These are phyloP conservation scores for Cryphonectria nitschkei DNA, from an alignment of 2,329 filamentous ascomycete genomes.

Conservation along the genomic window DNA sequence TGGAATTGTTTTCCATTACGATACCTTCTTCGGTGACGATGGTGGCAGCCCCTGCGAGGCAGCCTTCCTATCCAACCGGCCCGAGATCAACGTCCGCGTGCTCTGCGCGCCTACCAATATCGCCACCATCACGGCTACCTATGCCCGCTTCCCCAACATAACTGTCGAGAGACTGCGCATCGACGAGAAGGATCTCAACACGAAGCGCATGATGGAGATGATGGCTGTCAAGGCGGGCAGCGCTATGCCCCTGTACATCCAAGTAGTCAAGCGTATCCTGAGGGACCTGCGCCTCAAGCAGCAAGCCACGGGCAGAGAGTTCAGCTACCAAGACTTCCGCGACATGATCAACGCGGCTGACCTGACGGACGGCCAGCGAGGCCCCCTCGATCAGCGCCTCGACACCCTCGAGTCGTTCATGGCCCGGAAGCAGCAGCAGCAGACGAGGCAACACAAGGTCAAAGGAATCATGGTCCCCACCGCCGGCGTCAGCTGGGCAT, in stretches of 20 bases:
- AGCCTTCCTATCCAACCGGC: slow-evolving; percentile 54
- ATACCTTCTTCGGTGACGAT: slow-evolving; percentile 54
- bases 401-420: slow-evolving; percentile 69
- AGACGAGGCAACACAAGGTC: not conserved
- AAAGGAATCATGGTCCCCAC: slow-evolving; percentile 14
- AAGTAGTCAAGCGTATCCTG: slow-evolving; percentile 59
- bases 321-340: slow-evolving; percentile 57
- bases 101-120: slow-evolving; percentile 60
- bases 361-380: slow-evolving; percentile 53
- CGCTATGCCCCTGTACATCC: slow-evolving; percentile 59
- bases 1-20: slow-evolving; percentile 68
- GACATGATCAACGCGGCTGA: slow-evolving; percentile 38
- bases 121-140: slow-evolving; percentile 44
- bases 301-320: slow-evolving; percentile 40
- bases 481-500: not conserved
- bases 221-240: slow-evolving; percentile 55
- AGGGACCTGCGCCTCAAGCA: slow-evolving; percentile 56
- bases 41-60: slow-evolving; percentile 61
- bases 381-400: slow-evolving; percentile 62
- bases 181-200: slow-evolving; percentile 57
- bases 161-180: slow-evolving; percentile 55
- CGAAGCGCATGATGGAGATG: slow-evolving; percentile 59
- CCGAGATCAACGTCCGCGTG: slow-evolving; percentile 52
- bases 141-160: slow-evolving; percentile 48
- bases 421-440: slow-evolving; percentile 33